phyloP scores from a whole-genome alignment of 176 grass and related monocot genomes.

The Phyllostachys edulis region DNA sequence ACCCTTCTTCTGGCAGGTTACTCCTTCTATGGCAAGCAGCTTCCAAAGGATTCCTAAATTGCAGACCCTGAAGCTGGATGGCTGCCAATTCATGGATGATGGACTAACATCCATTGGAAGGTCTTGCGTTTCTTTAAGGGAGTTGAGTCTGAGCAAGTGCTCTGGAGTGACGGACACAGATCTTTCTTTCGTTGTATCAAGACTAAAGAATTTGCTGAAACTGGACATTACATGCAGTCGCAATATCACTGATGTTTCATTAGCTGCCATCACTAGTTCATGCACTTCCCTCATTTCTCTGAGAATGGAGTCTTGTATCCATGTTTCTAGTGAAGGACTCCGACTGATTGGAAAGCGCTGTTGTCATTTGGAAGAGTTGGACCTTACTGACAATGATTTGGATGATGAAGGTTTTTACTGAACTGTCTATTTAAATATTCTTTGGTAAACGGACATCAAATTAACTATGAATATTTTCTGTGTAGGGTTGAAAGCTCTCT shows the following conservation, averaged over 20 bases:
- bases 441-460: background rate
- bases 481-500: conserved; percentile 69
- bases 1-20: conserved; percentile 50
- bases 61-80: conserved; percentile 67
- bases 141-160: conserved; percentile 82
- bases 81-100: conserved; percentile 56
- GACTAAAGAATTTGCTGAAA: conserved; percentile 65
- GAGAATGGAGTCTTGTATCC: conserved; percentile 82
- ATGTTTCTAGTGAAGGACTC: conserved; percentile 59
- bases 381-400: conserved; percentile 84
- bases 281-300: conserved; percentile 72
- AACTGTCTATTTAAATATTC: background rate
- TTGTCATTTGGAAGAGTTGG: conserved; percentile 60
- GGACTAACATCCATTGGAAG: conserved; percentile 60
- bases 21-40: conserved; percentile 39
- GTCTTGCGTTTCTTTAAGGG: conserved; percentile 58
- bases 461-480: background rate
- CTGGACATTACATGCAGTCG: conserved; percentile 78
- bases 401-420: conserved; percentile 75
- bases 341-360: conserved; percentile 61
- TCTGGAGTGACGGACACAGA: conserved; percentile 65
- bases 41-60: conserved; percentile 51
- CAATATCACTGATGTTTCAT: conserved; percentile 68
- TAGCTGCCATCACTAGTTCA: conserved; percentile 66
- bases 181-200: conserved; percentile 57